Base-by-base conservation (phyloP, 257 asterid genomes). In the Forsythia viridissima region DNA sequence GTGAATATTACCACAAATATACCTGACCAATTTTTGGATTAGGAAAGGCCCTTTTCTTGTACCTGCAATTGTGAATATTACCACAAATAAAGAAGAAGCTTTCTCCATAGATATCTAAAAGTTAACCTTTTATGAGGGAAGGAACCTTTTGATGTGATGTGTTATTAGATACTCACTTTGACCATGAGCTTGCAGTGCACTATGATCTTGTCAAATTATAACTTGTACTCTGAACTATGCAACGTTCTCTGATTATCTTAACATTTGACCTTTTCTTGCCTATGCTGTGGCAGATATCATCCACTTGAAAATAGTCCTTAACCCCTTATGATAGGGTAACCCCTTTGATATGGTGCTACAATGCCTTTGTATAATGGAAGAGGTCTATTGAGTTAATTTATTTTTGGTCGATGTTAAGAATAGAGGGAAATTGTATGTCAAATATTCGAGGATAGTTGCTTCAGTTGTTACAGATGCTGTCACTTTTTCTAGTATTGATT, bases 401-500 rank as follows among this genome's bases (percentile, higher is more conserved):
- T 30, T 30, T 30, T 30, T 30, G 34, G 34, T 1, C 34, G 34
- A 30, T 30, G 34, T 30, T 30, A 30, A 30, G 34, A 30, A 24
- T 24, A 1, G 57, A 48, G n/a, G 57, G 57, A 48, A 11, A 48
- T 46, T 4, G 57, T 48, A 48, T 48, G 57, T 48, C 57, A 48
- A 48, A 18, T 48, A 48, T 48, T 48, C 15, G 57, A 48, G 57
- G 15, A 48, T 48, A 15, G n/a, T 13, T 48, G 57, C 6, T 48
- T 3, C 15, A 13, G n/a, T 48, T 13, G 6, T 48, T 48, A 48
- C 57, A 13, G 57, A 48, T 48, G 93, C n/a, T 13, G n/a, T 48
- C 57, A 13, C 57, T 48, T 13, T 2, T 48, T 48, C 57, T 48
- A 48, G 18, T 12, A 4, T n/a, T 6, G 57, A 4, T 48, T 48